phyloP scores from a whole-genome alignment of 371 early-diverging fungal genomes.

The Mortierella sp. region DNA sequence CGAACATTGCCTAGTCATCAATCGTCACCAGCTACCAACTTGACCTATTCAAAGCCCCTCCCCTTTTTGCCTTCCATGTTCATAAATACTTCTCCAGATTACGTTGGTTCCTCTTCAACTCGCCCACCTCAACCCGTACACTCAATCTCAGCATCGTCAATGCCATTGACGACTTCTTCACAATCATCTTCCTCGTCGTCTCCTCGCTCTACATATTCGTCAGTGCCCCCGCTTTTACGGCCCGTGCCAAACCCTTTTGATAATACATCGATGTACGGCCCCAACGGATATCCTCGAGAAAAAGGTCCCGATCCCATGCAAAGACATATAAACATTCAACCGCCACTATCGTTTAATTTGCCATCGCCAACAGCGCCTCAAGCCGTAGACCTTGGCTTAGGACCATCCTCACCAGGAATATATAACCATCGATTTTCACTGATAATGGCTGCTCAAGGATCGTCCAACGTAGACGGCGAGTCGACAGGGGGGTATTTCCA shows the following conservation, averaged over 20 bases:
- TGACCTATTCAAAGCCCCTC: conserved; percentile 4
- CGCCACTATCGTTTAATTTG: conserved; percentile 8
- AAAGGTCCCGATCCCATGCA: conserved; percentile 2
- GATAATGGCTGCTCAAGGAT: neutral
- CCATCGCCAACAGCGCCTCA: conserved; percentile 33
- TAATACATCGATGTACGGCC: neutral
- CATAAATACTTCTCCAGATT: neutral
- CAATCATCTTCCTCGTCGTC: neutral
- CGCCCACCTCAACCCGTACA: neutral
- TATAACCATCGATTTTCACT: neutral
- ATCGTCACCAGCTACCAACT: neutral
- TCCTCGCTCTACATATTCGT: neutral
- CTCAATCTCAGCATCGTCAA: neutral
- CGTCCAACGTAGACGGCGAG: neutral
- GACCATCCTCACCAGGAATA: conserved; percentile 26
- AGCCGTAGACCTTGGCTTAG: conserved; percentile 35
- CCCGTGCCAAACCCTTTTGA: neutral
- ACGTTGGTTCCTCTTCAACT: neutral
- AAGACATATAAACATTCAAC: conserved; percentile 17
- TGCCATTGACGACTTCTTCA: neutral
- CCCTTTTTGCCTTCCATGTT: neutral
- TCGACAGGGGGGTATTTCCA: conserved; percentile 1
- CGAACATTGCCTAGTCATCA: neutral
- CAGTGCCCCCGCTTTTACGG: neutral
- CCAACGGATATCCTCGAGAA: conserved; percentile 22